Evolutionary conservation across 768 basidiomycete species (phyloP).

Genomic region (Myochromella boudieri): DNA sequence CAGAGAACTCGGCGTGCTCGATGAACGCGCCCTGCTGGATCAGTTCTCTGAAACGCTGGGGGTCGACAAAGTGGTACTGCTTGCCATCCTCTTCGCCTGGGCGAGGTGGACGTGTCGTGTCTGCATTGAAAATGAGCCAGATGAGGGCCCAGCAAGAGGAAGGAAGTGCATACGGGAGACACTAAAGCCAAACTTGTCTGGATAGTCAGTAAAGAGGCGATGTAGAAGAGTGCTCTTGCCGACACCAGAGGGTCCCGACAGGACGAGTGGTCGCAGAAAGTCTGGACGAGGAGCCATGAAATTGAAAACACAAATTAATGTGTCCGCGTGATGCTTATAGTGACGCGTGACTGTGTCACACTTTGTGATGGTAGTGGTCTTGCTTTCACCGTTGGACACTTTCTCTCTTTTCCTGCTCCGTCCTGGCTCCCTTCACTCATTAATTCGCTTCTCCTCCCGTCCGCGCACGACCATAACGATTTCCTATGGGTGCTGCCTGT

Average conservation of each 20-base stretch:
- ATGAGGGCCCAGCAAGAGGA: conserved; percentile 13
- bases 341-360: conserved; percentile 7
- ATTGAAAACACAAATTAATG: background rate
- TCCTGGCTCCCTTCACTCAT: conserved; percentile 12
- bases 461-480: conserved; percentile 29
- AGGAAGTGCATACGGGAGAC: conserved; percentile 68
- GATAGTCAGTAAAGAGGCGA: conserved; percentile 77
- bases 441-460: conserved; percentile 6
- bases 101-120: conserved; percentile 87
- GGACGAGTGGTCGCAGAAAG: conserved; percentile 74
- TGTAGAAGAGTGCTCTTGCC: conserved; percentile 91
- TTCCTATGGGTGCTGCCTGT: conserved; percentile 78
- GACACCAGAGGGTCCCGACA: conserved; percentile 91
- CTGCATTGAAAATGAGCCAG: conserved; percentile 37
- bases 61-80: conserved; percentile 84
- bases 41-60: conserved; percentile 70
- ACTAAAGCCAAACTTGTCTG: conserved; percentile 88
- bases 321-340: background rate
- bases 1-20: conserved; percentile 91
- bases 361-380: conserved; percentile 5
- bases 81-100: conserved; percentile 80
- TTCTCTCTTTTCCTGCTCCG: background rate
- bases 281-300: conserved; percentile 27
- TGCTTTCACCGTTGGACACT: background rate
- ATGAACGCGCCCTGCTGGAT: conserved; percentile 78